A percentile compares a stretch with the other conserved stretches of the same genome.
Conservation (phyloP, 2,329 filamentous ascomycete genomes). For the Ceratocystis colombiana region DNA sequence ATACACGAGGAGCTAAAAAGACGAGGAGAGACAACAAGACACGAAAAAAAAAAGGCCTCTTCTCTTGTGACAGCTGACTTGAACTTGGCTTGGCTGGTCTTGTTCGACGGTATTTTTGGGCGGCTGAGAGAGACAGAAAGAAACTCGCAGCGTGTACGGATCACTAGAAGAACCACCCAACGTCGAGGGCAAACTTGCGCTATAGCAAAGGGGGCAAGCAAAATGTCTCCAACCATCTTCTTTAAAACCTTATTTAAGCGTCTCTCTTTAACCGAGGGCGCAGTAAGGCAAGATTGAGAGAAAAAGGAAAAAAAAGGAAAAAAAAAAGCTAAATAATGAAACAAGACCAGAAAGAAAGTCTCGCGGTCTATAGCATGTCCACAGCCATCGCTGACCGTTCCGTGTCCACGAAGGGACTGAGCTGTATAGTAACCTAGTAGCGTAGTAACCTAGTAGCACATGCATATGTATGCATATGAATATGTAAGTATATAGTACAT, state of each 20-base stretch:
- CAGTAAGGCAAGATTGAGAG: background rate
- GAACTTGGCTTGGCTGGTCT: too few species aligned
- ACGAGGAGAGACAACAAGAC: background rate
- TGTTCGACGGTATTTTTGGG: background rate
- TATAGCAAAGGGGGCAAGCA: background rate
- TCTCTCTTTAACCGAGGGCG: background rate
- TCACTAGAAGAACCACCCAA: background rate
- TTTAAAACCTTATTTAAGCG: background rate
- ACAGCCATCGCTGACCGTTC: background rate
- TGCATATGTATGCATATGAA: background rate
- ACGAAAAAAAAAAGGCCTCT: background rate
- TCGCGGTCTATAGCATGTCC: background rate
- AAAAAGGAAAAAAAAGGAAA: too few species aligned
- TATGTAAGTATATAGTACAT: too few species aligned
- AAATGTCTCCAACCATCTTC: background rate
- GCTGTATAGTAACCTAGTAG: background rate
- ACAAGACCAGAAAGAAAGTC: background rate
- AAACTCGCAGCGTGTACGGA: background rate
- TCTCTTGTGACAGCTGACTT: background rate
- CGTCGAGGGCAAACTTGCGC: background rate
- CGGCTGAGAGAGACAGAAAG: background rate
- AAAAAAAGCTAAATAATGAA: too few species aligned
- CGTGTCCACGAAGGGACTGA: background rate
- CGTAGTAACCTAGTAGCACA: background rate
- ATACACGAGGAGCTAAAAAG: background rate